These are phyloP conservation scores for Rhododendron ferrugineum DNA, from an alignment of 148 eudicot species.

Conservation along the genomic window DNA sequence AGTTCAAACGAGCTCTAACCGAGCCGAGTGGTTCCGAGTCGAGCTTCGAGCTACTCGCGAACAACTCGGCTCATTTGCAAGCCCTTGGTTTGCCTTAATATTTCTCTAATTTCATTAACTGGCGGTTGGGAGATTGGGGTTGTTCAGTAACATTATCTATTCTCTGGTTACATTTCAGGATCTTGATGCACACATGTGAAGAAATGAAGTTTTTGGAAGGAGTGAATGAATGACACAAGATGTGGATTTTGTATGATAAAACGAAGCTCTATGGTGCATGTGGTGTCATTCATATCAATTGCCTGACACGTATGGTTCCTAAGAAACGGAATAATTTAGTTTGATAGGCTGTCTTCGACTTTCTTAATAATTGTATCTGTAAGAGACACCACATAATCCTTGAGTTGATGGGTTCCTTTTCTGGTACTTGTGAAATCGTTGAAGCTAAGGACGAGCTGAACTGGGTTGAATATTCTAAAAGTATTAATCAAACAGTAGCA, in stretches of 20 bases:
- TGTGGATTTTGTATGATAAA: slow-evolving; percentile 1
- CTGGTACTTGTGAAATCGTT: slow-evolving; percentile 62
- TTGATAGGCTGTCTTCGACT: background rate
- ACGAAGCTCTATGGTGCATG: slow-evolving; percentile 13
- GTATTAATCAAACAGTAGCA: slow-evolving; percentile 19
- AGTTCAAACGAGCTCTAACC: background rate
- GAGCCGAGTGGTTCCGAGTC: background rate
- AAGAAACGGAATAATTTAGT: slow-evolving; percentile 1
- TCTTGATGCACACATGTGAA: slow-evolving; percentile 6
- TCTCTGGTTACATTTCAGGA: slow-evolving; percentile 15
- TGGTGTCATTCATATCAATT: slow-evolving; percentile 1
- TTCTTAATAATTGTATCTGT: background rate
- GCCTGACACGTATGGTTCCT: slow-evolving; percentile 11
- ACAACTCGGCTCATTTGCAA: background rate
- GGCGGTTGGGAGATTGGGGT: background rate
- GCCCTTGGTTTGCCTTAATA: background rate
- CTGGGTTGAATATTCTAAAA: slow-evolving; percentile 26
- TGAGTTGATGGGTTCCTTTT: slow-evolving; percentile 19
- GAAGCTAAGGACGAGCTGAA: slow-evolving; percentile 53
- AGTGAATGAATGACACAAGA: background rate
- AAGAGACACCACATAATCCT: background rate
- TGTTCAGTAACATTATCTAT: slow-evolving; percentile 1
- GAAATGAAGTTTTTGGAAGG: background rate
- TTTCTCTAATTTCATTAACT: background rate
- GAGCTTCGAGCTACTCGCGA: background rate